Base-by-base conservation (phyloP, 495 filamentous ascomycete genomes). In the Gamarada debralockiae region DNA sequence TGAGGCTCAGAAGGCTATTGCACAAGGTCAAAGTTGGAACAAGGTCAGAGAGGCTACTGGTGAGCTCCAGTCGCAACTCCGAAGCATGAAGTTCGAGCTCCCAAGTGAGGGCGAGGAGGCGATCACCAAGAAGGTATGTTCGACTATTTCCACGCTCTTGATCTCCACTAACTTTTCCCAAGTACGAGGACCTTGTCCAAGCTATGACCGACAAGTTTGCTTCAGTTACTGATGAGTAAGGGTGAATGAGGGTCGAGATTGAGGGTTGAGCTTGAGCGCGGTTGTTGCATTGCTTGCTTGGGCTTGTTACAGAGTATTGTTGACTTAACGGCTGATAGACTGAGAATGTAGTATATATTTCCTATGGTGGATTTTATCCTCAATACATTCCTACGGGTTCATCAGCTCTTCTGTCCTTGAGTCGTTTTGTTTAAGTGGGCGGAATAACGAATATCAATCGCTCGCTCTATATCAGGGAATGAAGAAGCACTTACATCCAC, bases 151-250 rank as follows among this genome's bases (percentile, higher is more conserved):
- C 24, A 14, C 18, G 2, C 33, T 17, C n/a, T 29, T 33, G 20
- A 10, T 14, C n/a, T 27, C 24, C 8, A 29, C 23, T 31, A 33
- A 44, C 41, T n/a, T 13, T 18, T 29, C 6, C 49, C 45, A 41
- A 90, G 86, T 98, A 97, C 67, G 93, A 98, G 78, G 85, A 84
- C 62, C 78, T 97, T 61, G 76, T 89, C 61, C 89, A 95, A 71
- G 78, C 78, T 53, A 90, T 98, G 92, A 82, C 85, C 51, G 95
- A 98, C 70, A 91, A 95, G 68, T 98, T 97, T 71, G 95, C 95
- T 17, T 81, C 88, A 12, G 89, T 97, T 45, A 78, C 84, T 60
- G 93, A 98, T 70, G 93, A 97, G 78, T 98, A 88, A 39, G 54
- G 25, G 45, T 25, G 31, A 34, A 37, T 18, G 21, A 25, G 7